Conservation (phyloP, 1,284 basidiomycete genomes). For the Ganoderma resinaceum region DNA sequence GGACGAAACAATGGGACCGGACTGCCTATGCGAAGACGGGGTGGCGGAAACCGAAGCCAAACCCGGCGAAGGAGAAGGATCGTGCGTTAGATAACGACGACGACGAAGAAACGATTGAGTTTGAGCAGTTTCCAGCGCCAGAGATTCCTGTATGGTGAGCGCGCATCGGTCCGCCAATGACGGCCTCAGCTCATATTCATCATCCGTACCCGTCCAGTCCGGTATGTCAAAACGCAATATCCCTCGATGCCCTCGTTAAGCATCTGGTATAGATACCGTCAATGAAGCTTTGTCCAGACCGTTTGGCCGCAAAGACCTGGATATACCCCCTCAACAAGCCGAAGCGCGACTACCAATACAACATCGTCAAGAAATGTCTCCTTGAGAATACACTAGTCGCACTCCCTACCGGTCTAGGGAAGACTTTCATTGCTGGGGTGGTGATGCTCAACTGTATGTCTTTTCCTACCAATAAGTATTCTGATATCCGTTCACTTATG, state of each 20-base stretch:
- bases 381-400: constrained; percentile 96
- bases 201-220: constrained; percentile 33
- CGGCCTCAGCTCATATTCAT: neutral
- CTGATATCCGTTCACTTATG: neutral
- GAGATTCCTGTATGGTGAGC: constrained; percentile 62
- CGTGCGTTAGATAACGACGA: constrained; percentile 50
- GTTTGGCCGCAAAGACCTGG: constrained; percentile 86
- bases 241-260: neutral
- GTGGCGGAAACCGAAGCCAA: constrained; percentile 54
- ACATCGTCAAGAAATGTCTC: constrained; percentile 88
- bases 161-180: too few species aligned
- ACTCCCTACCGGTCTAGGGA: constrained; percentile 95
- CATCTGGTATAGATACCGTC: constrained; percentile 60
- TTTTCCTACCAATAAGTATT: neutral
- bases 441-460: constrained; percentile 92
- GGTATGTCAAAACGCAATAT: constrained; percentile 37
- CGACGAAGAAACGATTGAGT: constrained; percentile 63
- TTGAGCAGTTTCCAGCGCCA: constrained; percentile 85
- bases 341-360: constrained; percentile 94
- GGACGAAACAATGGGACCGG: constrained; percentile 87
- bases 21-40: constrained; percentile 85
- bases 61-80: constrained; percentile 40
- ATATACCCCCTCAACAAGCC: constrained; percentile 92
- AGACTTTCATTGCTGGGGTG: constrained; percentile 98
- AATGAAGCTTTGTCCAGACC: constrained; percentile 81